phyloP scores from a whole-genome alignment of 2,329 filamentous ascomycete species.

The Botrytis byssoidea region DNA sequence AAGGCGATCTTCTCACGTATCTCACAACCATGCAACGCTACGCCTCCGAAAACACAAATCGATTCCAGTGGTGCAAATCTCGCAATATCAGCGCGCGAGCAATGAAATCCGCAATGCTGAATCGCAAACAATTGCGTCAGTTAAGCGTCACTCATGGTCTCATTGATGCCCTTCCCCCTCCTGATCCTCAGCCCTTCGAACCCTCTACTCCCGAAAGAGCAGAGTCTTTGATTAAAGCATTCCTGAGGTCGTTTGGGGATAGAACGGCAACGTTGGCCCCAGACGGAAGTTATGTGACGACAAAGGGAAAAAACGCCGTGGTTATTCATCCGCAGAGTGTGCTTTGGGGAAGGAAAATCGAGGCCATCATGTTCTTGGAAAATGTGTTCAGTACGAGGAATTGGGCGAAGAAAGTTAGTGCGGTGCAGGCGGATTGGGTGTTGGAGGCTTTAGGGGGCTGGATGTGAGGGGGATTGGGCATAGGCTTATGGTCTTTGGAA shows the following conservation, averaged over 20 bases:
- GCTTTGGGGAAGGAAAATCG: slow-evolving; percentile 60
- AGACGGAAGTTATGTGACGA: slow-evolving; percentile 60
- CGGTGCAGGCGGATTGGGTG: slow-evolving; percentile 60
- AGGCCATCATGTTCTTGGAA: slow-evolving; percentile 68
- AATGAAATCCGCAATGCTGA: slow-evolving; percentile 61
- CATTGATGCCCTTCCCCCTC: slow-evolving; percentile 41
- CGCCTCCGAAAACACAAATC: slow-evolving; percentile 51
- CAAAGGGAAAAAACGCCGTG: slow-evolving; percentile 58
- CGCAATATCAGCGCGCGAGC: slow-evolving; percentile 58
- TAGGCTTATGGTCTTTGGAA: background rate
- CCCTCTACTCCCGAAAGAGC: slow-evolving; percentile 55
- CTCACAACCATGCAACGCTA: slow-evolving; percentile 63
- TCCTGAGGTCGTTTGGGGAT: slow-evolving; percentile 59
- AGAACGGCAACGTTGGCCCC: slow-evolving; percentile 61
- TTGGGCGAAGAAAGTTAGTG: slow-evolving; percentile 65
- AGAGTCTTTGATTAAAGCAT: slow-evolving; percentile 57
- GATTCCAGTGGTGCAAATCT: slow-evolving; percentile 57
- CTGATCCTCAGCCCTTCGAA: slow-evolving; percentile 56
- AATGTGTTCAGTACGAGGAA: slow-evolving; percentile 66
- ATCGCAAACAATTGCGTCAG: slow-evolving; percentile 59
- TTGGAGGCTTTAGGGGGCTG: slow-evolving; percentile 30
- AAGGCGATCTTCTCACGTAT: slow-evolving; percentile 65
- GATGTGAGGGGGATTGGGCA: background rate
- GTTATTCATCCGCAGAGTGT: slow-evolving; percentile 63
- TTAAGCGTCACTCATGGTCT: slow-evolving; percentile 55